Evolutionary conservation across 768 basidiomycete genomes (phyloP).

Genomic region (Collybia nuda): DNA sequence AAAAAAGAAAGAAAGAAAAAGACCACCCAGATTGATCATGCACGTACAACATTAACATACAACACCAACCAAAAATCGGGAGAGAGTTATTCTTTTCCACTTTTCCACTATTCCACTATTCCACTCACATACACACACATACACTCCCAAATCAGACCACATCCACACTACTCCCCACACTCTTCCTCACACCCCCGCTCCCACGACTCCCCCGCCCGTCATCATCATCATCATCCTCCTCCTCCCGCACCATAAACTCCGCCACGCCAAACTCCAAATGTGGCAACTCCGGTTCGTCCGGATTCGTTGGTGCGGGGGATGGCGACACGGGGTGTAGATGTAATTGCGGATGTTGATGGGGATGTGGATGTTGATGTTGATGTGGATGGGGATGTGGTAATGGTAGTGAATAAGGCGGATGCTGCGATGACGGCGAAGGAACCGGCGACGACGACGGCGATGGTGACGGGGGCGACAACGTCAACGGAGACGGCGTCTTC

Average conservation of each 20-base stretch:
- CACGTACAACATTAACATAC: no score
- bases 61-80: no score
- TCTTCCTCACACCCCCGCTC: not conserved
- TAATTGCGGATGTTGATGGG: not conserved
- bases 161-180: not conserved
- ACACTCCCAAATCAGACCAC: no score
- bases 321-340: conserved; percentile 8
- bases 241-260: conserved; percentile 10
- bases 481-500: conserved; percentile 5
- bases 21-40: no score
- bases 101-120: no score
- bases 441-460: not conserved
- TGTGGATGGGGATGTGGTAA: no score
- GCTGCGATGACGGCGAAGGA: not conserved
- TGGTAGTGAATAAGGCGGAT: no score
- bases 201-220: not conserved
- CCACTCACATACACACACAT: no score
- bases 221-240: not conserved
- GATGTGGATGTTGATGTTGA: not conserved
- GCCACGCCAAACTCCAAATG: conserved; percentile 32
- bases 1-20: no score
- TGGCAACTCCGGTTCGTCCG: conserved; percentile 23
- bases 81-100: no score
- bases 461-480: not conserved
- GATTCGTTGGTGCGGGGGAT: not conserved